Evolutionary conservation across 2,329 filamentous ascomycete genomes (phyloP), one percentile per base, ranked within the genome.

Genomic region (Aspergillus sp.): DNA sequence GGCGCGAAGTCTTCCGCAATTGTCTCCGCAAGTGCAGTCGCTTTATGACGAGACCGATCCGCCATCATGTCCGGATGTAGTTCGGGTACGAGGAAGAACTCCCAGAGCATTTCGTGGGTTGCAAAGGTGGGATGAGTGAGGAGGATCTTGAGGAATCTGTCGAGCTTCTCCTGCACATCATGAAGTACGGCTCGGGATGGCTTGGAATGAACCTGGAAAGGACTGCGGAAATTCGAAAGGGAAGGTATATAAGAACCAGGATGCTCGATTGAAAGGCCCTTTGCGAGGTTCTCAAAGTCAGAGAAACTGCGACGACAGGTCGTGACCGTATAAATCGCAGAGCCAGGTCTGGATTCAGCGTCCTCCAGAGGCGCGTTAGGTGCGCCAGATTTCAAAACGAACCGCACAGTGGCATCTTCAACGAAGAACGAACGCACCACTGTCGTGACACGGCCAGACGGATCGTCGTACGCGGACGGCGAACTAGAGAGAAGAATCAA

Each of bases 51-150:
- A 52, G 87, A 94, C 43, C 93, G 81, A 64, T 94, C 85, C 45
- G 87, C 85, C 77, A 97, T 91, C 80, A 90, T 88, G 19, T 88
- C 82, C 0, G 87, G 79, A 62, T 95, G 88, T 43, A 98, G 81
- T 56, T 98, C 93, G 1, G 93, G 93, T 8, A 98, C 90, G 0
- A 98, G 77, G 68, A 98, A 95, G 70, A 98, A 98, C 59, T 98
- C 93, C 94, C 93, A 98, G 2, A 98, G 77, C 78, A 97, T 88
- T 70, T 98, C 93, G 61, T 98, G 94, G 0, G 88, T 95, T 0
- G 88, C 80, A 62, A 98, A 96, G 0, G 93, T 97, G 3, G 91
- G 86, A 61, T 98, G 93, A 6, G 80, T 77, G 28, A 98, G 76
- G 52, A 98, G 77, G 12, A 89, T 88, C 54, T 87, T 88, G 56